These are phyloP conservation scores for Aspergillus udagawae DNA, from an alignment of 2,329 filamentous ascomycete species.

Conservation along the genomic window DNA sequence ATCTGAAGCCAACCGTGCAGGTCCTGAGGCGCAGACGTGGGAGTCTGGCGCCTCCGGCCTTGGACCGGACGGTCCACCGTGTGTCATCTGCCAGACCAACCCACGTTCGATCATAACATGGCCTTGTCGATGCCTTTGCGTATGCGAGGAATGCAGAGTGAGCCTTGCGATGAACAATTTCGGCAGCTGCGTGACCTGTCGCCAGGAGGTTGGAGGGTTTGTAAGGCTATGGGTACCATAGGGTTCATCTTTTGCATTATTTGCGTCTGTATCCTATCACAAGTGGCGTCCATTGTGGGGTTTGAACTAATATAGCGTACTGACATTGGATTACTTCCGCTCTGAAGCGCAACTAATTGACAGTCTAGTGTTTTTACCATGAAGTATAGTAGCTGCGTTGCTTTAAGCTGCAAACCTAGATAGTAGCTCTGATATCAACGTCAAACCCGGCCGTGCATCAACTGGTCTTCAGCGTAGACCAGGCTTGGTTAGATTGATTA, in stretches of 20 bases:
- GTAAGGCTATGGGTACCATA: slow-evolving; percentile 83
- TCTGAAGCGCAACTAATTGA: background rate
- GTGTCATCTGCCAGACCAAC: slow-evolving; percentile 87
- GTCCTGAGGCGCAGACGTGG: slow-evolving; percentile 49
- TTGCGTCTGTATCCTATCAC: background rate
- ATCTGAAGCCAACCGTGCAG: slow-evolving; percentile 22
- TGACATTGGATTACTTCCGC: background rate
- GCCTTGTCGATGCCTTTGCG: slow-evolving; percentile 90
- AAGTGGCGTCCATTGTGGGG: background rate
- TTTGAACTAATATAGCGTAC: background rate
- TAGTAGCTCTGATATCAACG: background rate
- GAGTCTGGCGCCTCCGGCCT: slow-evolving; percentile 68
- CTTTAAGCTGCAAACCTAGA: background rate
- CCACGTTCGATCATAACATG: slow-evolving; percentile 87
- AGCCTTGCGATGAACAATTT: slow-evolving; percentile 96
- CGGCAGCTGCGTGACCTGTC: slow-evolving; percentile 91
- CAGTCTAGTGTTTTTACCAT: background rate
- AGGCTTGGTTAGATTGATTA: background rate
- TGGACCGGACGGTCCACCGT: slow-evolving; percentile 72
- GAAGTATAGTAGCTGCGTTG: background rate
- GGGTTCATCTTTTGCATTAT: slow-evolving; percentile 1
- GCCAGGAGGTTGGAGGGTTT: slow-evolving; percentile 83
- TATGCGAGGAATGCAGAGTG: slow-evolving; percentile 93
- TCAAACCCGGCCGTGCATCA: background rate
- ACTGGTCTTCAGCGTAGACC: background rate